Conservation (phyloP, 495 filamentous ascomycete species). For the Xylaria palmicola region DNA sequence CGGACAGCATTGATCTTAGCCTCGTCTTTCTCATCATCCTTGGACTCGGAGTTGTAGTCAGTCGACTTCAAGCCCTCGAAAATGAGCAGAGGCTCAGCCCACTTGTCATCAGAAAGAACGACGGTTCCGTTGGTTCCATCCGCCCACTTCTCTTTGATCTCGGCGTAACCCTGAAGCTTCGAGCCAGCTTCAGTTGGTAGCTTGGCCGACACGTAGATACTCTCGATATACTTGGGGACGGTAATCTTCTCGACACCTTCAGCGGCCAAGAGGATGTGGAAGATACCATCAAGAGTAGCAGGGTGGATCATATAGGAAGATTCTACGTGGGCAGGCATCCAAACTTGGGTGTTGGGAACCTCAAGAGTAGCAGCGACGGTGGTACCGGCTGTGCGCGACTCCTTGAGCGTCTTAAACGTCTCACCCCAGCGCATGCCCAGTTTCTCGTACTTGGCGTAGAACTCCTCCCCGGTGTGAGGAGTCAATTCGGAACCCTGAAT, state of each 20-base stretch:
- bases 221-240: conserved; percentile 30
- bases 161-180: conserved; percentile 22
- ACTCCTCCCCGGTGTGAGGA: conserved; percentile 18
- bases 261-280: conserved; percentile 31
- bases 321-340: conserved; percentile 39
- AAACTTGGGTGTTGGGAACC: conserved; percentile 34
- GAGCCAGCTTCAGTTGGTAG: conserved; percentile 21
- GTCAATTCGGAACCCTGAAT: conserved; percentile 11
- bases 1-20: conserved; percentile 18
- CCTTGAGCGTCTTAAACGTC: conserved; percentile 26
- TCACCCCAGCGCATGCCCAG: conserved; percentile 35
- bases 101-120: conserved; percentile 25
- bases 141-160: conserved; percentile 27
- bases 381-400: conserved; percentile 20
- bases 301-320: conserved; percentile 44
- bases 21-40: conserved; percentile 17
- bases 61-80: conserved; percentile 29
- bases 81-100: conserved; percentile 27
- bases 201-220: conserved; percentile 26
- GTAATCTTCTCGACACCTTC: conserved; percentile 25
- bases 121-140: conserved; percentile 28
- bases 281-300: conserved; percentile 35
- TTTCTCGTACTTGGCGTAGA: conserved; percentile 26
- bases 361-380: conserved; percentile 23
- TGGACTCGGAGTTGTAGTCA: conserved; percentile 18